Evolutionary conservation across 2,329 filamentous ascomycete species (phyloP).

Genomic region (Fusarium fracticaudum): DNA sequence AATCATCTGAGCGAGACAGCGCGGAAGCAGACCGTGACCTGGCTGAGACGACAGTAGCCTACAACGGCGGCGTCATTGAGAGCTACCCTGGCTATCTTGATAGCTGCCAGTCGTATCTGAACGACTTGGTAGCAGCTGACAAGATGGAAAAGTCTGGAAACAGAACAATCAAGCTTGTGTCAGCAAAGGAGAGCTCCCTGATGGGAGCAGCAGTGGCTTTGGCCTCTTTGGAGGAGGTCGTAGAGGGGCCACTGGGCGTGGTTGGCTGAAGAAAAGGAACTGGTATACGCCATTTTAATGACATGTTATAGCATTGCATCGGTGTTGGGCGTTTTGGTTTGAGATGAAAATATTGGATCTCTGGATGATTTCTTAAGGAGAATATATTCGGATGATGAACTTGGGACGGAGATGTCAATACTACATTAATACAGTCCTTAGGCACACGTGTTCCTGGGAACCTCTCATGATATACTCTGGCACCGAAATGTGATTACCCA

Average conservation of each 20-base stretch:
- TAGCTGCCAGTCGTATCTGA: conserved; percentile 70
- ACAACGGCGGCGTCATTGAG: conserved; percentile 82
- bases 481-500: neutral
- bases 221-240: conserved; percentile 51
- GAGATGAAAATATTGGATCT: neutral
- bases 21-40: conserved; percentile 62
- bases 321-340: conserved; percentile 19
- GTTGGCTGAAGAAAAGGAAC: conserved; percentile 6
- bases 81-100: conserved; percentile 76
- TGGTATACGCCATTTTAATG: neutral
- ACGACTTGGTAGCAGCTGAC: conserved; percentile 61
- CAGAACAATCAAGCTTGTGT: conserved; percentile 67
- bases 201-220: conserved; percentile 79
- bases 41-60: conserved; percentile 70
- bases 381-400: neutral
- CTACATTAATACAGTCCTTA: neutral
- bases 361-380: neutral
- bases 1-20: conserved; percentile 51
- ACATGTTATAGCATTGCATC: conserved; percentile 12
- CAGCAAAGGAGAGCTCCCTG: conserved; percentile 78
- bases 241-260: conserved; percentile 27
- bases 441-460: neutral
- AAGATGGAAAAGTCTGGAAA: conserved; percentile 48
- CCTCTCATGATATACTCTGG: neutral
- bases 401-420: neutral